Base-by-base conservation (phyloP, 1,139 yeast genomes). In the Magnusiomyces fungicola region DNA sequence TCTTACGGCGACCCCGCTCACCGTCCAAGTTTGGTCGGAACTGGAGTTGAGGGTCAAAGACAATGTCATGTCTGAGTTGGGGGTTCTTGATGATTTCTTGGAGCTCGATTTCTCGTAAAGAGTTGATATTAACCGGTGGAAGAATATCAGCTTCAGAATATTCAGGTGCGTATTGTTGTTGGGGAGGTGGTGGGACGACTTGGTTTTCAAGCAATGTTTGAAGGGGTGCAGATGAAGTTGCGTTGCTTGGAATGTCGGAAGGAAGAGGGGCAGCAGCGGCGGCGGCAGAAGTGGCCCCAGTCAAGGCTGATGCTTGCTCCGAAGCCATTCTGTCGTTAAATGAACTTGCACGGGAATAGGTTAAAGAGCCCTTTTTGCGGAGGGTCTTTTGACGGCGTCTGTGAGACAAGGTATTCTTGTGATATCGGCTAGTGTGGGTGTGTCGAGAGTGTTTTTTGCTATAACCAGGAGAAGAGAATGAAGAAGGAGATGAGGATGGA, bases 21-120 rank as follows among this genome's bases (percentile, higher is more conserved):
- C 96, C 95, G 66, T 89, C 95, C 58, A 88, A 71, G 64, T 90
- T 86, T 39, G 97, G 96, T 59, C 96, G 76, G 66, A 89, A 89
- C 70, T 89, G 96, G 53, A 90, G 74, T 63, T 86, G 88, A 18
- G 97, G 95, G 68, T 90, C 97, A 64, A 90, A 90, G 25, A 88
- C 75, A 52, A 90, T 87, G 63, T 90, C 97, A 65, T 90, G 97
- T 55, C 97, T 78, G 52, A 90, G 73, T 66, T 88, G 96, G 7
- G 96, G 96, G 67, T 90, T 90, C 63, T 86, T 86, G 60, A 90
- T 74, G 50, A 92, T 89, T 62, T 89, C 96, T 55, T 85, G 87
- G 49, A 90, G 70, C 62, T 90, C 97, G 53, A 90, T 86, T 65
- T 89, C 96, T 58, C 83, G 80, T 58, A 90, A 73, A 40, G 89